Conservation (phyloP, 306 rosid species). For the Hippophae tibetana region DNA sequence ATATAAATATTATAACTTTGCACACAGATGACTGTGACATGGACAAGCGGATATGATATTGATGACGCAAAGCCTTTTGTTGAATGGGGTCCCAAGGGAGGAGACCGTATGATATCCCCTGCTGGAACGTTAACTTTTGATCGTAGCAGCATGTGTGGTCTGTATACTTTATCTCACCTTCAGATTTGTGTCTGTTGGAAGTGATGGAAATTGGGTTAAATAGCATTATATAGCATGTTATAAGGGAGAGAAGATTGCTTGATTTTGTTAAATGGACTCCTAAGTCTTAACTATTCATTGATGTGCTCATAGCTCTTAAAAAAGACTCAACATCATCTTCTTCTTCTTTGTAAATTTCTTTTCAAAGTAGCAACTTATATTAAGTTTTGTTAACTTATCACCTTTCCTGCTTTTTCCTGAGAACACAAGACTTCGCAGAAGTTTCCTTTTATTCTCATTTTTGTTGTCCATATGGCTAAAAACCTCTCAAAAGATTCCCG, state of each 20-base stretch:
- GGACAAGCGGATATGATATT: conserved; percentile 92
- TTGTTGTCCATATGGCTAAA: not conserved
- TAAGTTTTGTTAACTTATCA: not conserved
- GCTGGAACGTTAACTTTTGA: conserved; percentile 80
- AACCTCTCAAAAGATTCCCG: not conserved
- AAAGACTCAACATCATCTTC: not conserved
- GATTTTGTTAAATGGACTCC: not conserved
- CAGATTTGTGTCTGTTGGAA: not conserved
- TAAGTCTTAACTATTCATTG: not conserved
- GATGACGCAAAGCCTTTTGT: conserved; percentile 72
- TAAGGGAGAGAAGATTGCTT: not conserved
- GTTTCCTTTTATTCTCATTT: not conserved
- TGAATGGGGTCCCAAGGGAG: conserved; percentile 72
- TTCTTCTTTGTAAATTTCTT: not conserved
- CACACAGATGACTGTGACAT: conserved; percentile 74
- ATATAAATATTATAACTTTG: conserved; percentile 12
- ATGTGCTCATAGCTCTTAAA: not conserved
- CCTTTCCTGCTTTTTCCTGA: not conserved
- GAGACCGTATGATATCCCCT: conserved; percentile 36
- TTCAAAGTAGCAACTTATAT: not conserved
- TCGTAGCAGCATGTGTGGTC: conserved; percentile 80
- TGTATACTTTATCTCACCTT: conserved; percentile 21
- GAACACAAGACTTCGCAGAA: not conserved
- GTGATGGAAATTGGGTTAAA: not conserved
- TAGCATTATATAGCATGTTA: not conserved